Conservation (phyloP, 2,329 filamentous ascomycete species). For the Sclerotinia borealis region DNA sequence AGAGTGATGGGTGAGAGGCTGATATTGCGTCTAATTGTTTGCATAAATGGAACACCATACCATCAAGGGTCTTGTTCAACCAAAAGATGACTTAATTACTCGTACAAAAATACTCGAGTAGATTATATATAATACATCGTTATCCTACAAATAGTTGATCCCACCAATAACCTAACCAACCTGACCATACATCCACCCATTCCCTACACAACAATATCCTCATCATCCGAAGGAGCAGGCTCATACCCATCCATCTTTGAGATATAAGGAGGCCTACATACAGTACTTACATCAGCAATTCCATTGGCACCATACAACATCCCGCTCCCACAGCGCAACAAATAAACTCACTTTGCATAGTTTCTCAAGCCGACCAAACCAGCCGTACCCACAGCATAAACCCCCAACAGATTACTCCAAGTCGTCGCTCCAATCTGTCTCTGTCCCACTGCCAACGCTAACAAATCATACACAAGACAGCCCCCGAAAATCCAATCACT, state of each 20-base stretch:
- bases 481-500: slow-evolving; percentile 57
- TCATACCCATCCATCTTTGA: slow-evolving; percentile 19
- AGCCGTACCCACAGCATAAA: slow-evolving; percentile 37
- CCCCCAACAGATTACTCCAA: slow-evolving; percentile 47
- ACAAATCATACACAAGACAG: slow-evolving; percentile 52
- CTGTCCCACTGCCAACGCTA: slow-evolving; percentile 50
- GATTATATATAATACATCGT: not conserved
- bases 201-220: not conserved
- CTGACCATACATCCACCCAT: no score
- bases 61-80: no score
- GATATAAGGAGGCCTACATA: slow-evolving; percentile 22
- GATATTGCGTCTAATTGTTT: no score
- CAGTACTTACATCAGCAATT: slow-evolving; percentile 14
- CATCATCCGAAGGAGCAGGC: slow-evolving; percentile 17
- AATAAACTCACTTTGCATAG: slow-evolving; percentile 41
- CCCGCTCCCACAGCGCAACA: no score
- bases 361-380: slow-evolving; percentile 46
- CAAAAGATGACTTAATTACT: no score
- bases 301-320: not conserved
- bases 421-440: slow-evolving; percentile 35
- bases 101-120: no score
- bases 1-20: no score
- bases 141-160: not conserved
- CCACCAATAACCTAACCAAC: not conserved
- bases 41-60: no score